These are phyloP conservation scores for Mycena filopes DNA, from an alignment of 768 basidiomycete genomes.

Conservation along the genomic window DNA sequence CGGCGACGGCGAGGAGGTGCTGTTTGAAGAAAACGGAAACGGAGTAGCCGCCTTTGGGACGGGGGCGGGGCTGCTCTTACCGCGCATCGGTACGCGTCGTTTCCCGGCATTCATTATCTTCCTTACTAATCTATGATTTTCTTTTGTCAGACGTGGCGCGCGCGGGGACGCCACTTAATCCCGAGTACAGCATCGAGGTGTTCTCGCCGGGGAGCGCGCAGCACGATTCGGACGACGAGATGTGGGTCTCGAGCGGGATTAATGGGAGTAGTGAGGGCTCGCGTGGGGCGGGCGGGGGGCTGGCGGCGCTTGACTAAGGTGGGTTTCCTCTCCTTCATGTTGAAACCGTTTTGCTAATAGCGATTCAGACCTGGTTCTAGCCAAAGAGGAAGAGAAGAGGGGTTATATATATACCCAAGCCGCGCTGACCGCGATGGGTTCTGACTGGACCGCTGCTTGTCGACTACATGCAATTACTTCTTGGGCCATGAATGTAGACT, in stretches of 20 bases:
- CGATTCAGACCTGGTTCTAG: no score
- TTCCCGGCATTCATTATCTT: background rate
- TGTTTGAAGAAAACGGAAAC: constrained; percentile 15
- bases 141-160: constrained; percentile 3
- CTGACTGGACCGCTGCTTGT: no score
- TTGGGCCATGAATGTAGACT: no score
- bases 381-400: background rate
- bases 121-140: background rate
- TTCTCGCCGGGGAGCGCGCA: constrained; percentile 24
- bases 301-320: constrained; percentile 10
- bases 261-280: constrained; percentile 11
- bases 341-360: background rate
- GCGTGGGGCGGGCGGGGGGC: constrained; percentile 5
- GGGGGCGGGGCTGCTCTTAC: constrained; percentile 4
- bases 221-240: constrained; percentile 29
- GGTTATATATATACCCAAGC: no score
- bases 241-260: constrained; percentile 9
- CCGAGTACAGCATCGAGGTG: constrained; percentile 33
- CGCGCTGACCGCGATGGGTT: no score
- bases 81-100: constrained; percentile 12
- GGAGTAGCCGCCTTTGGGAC: no score
- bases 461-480: no score
- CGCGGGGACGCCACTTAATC: constrained; percentile 30
- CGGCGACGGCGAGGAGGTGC: constrained; percentile 7
- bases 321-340: background rate